Percentiles rank a stretch among this genome's conserved stretches.
phyloP scores from a whole-genome alignment of 768 basidiomycete genomes.

The Candolleomyces efflorescens region DNA sequence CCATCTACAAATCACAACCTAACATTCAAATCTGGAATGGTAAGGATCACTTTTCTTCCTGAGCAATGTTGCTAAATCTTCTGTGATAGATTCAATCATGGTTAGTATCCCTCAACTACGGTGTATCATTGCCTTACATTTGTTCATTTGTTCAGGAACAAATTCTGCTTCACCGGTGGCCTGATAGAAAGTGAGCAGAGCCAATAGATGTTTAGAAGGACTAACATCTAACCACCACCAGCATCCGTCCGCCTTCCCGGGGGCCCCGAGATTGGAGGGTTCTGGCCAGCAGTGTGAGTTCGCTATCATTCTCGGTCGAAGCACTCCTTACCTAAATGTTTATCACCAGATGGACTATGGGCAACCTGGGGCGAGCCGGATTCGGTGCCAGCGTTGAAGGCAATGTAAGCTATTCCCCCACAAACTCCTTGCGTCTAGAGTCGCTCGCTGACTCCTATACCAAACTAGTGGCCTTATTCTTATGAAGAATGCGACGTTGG shows the following conservation, averaged over 20 bases:
- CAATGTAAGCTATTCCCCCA: conserved; percentile 38
- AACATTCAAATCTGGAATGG: conserved; percentile 53
- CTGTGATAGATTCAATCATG: conserved; percentile 27
- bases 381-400: conserved; percentile 70
- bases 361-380: conserved; percentile 65
- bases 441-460: background rate
- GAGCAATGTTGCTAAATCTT: background rate
- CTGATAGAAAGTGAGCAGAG: conserved; percentile 44
- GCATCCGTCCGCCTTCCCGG: conserved; percentile 74
- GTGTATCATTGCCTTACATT: conserved; percentile 43
- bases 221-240: background rate
- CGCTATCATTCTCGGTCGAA: background rate
- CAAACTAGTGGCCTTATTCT: conserved; percentile 56
- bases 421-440: background rate
- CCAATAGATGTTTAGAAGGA: background rate
- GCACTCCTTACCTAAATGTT: conserved; percentile 10
- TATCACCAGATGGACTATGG: conserved; percentile 39
- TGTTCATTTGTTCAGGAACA: conserved; percentile 36
- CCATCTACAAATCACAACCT: conserved; percentile 53
- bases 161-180: conserved; percentile 79
- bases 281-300: conserved; percentile 33
- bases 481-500: conserved; percentile 80
- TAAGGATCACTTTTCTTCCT: conserved; percentile 25
- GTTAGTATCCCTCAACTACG: conserved; percentile 12
- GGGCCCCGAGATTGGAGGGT: conserved; percentile 34